These are phyloP conservation scores for Chytriomyces sp. DNA, from an alignment of 192 early-diverging fungal species.

Conservation along the genomic window DNA sequence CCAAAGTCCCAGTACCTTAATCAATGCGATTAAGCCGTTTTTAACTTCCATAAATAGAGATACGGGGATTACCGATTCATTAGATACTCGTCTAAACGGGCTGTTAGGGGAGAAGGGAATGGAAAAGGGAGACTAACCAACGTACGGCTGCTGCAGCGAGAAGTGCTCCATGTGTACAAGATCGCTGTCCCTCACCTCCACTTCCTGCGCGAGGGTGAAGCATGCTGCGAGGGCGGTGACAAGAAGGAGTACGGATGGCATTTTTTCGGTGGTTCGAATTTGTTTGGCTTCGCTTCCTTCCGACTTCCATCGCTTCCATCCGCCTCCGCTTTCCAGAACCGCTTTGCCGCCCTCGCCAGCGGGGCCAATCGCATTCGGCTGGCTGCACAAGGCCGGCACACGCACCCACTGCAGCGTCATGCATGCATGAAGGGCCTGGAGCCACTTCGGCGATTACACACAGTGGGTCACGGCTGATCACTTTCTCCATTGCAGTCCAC, in stretches of 20 bases:
- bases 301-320: too few relatives aligned
- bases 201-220: not conserved
- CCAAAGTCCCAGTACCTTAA: constrained; percentile 94
- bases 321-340: too few relatives aligned
- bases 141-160: constrained; percentile 7
- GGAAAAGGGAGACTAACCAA: not conserved
- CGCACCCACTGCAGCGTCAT: too few relatives aligned
- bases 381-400: too few relatives aligned
- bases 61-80: constrained; percentile 27
- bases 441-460: too few relatives aligned
- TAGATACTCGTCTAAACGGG: constrained; percentile 17
- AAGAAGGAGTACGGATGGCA: not conserved
- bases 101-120: not conserved
- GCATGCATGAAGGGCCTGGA: too few relatives aligned
- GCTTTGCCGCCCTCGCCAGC: not conserved
- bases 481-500: too few relatives aligned
- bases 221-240: not conserved
- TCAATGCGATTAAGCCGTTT: not conserved
- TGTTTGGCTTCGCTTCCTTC: too few relatives aligned
- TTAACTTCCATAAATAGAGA: too few relatives aligned
- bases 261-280: too few relatives aligned
- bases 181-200: constrained; percentile 18
- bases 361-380: not conserved
- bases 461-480: too few relatives aligned
- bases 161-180: constrained; percentile 19